Conservation (phyloP, 78 protist species). For the Emiliania huxleyi region DNA sequence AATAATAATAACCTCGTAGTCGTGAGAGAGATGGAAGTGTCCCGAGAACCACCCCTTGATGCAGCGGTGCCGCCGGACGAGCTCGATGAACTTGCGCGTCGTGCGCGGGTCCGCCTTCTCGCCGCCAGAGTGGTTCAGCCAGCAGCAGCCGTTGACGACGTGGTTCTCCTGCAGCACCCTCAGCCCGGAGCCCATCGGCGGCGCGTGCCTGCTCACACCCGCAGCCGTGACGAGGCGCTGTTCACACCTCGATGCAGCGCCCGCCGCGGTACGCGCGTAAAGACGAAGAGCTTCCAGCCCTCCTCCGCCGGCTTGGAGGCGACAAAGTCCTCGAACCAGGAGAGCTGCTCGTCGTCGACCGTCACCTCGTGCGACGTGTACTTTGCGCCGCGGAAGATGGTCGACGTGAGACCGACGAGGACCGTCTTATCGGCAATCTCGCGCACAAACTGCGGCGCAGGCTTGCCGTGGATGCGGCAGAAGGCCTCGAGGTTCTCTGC, state of each 20-base stretch:
- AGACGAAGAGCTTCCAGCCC: constrained; percentile 20
- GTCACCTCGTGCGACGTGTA: background rate
- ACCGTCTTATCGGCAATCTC: constrained; percentile 18
- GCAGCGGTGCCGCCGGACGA: background rate
- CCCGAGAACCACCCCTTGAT: constrained; percentile 34
- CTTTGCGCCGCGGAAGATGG: background rate
- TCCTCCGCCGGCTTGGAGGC: background rate
- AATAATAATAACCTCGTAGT: too few relatives aligned
- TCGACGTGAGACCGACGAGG: background rate
- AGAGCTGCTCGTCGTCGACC: background rate
- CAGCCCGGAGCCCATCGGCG: constrained; percentile 14
- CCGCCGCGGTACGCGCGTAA: too few relatives aligned
- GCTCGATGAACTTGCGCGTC: background rate
- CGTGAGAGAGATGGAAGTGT: constrained; percentile 38
- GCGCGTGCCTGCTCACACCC: constrained; percentile 37
- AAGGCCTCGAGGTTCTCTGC: constrained; percentile 17
- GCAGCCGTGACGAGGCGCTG: too few relatives aligned
- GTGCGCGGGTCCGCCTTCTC: background rate
- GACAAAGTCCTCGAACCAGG: constrained; percentile 13
- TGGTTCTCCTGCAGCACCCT: constrained; percentile 22
- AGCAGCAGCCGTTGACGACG: constrained; percentile 33
- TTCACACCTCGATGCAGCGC: too few relatives aligned
- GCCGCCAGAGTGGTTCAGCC: constrained; percentile 32
- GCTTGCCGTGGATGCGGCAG: background rate
- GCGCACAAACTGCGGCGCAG: background rate